Conservation (phyloP, 108 stramenopile species). For the Asterionellopsis glacialis region DNA sequence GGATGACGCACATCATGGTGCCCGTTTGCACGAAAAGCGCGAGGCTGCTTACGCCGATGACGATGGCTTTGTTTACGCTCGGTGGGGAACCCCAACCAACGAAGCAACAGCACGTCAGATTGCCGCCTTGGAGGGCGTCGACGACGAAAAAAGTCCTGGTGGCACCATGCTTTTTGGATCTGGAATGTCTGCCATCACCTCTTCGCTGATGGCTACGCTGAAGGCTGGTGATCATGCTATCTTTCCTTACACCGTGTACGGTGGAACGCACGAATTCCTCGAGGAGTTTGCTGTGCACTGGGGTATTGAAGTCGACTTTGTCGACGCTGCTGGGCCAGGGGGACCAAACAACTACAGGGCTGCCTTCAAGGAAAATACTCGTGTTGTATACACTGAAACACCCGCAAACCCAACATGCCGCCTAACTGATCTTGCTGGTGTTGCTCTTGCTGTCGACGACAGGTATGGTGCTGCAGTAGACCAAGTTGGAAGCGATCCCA, state of each 20-base stretch:
- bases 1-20: slow-evolving; percentile 49
- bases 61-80: slow-evolving; percentile 45
- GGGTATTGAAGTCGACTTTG: slow-evolving; percentile 47
- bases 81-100: slow-evolving; percentile 50
- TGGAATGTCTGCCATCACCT: slow-evolving; percentile 74
- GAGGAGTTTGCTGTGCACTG: slow-evolving; percentile 31
- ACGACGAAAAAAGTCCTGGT: slow-evolving; percentile 14
- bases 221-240: slow-evolving; percentile 75
- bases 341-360: slow-evolving; percentile 32
- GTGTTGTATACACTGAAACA: slow-evolving; percentile 82
- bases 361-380: slow-evolving; percentile 40
- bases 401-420: slow-evolving; percentile 90
- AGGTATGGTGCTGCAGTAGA: slow-evolving; percentile 29
- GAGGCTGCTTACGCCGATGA: slow-evolving; percentile 44
- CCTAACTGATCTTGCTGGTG: slow-evolving; percentile 71
- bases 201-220: slow-evolving; percentile 53
- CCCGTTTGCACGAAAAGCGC: slow-evolving; percentile 44
- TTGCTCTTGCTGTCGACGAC: slow-evolving; percentile 58
- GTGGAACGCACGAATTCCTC: slow-evolving; percentile 75
- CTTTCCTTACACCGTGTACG: slow-evolving; percentile 78
- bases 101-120: slow-evolving; percentile 47
- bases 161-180: slow-evolving; percentile 49
- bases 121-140: slow-evolving; percentile 46
- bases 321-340: slow-evolving; percentile 24
- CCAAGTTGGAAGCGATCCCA: slow-evolving; percentile 13